phyloP scores from a whole-genome alignment of 2,329 filamentous ascomycete genomes.

The Penicillium occitanis region DNA sequence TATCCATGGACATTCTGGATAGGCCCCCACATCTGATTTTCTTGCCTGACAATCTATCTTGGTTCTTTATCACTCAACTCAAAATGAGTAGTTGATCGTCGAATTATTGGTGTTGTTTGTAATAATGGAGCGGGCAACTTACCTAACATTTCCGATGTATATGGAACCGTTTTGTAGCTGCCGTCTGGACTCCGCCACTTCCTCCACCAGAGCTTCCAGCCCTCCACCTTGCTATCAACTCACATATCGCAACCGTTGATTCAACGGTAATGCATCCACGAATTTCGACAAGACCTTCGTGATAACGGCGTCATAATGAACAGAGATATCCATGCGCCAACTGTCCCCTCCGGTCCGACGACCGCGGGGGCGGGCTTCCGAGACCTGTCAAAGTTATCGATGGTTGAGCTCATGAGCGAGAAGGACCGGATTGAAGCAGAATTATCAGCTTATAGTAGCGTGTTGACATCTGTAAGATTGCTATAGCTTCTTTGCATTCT shows the following conservation, averaged over 20 bases:
- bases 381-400: constrained; percentile 65
- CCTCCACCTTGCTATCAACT: background rate
- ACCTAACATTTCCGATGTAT: background rate
- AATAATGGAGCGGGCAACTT: background rate
- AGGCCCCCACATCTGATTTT: background rate
- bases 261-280: constrained; percentile 3
- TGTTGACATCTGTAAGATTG: constrained; percentile 76
- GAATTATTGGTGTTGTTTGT: background rate
- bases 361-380: constrained; percentile 57
- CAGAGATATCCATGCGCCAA: constrained; percentile 63
- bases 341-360: constrained; percentile 74
- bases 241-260: background rate
- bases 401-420: constrained; percentile 76
- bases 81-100: background rate
- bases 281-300: background rate
- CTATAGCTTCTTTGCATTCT: background rate
- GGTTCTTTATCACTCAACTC: background rate
- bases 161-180: background rate
- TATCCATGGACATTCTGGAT: background rate
- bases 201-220: background rate
- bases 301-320: constrained; percentile 53
- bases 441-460: constrained; percentile 76
- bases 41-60: background rate
- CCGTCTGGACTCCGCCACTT: background rate
- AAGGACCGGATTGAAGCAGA: constrained; percentile 86